Base-by-base conservation (phyloP, 768 basidiomycete species). In the Pleurotus sapidus region DNA sequence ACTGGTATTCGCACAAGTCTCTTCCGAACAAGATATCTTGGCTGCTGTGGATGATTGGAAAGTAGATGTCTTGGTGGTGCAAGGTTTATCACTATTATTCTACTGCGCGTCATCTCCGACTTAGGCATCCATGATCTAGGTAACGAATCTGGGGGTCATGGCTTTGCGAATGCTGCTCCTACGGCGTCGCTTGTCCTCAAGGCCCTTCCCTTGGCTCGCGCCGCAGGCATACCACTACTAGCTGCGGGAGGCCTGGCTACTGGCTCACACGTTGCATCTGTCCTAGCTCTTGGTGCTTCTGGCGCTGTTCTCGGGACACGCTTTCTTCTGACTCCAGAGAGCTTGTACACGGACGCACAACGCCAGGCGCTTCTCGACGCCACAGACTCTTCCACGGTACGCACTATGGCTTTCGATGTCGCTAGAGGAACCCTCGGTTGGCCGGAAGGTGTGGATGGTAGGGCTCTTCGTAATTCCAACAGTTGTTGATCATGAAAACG, bases 121-220 rank as follows among this genome's bases (percentile, higher is more conserved):
- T 42, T 55, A 46, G 17, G 53, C 46, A 57, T 30, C 48, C 57
- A 18, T 59, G 23, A 51, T 49, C 56, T 42, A 93, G 91, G 91
- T 3, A 82, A 77, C 56, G 92, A 94, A 70, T 82, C 89, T 39
- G 92, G 92, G 6, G 92, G 92, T 24, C 92, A 93, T 69, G 90
- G 89, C 5, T 70, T 77, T 47, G 61, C 70, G 18, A 65, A 76
- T 40, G 82, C 87, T 5, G 79, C 81, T 38, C 83, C 91, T 1
- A 75, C 89, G 54, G 69, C 84, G 55, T 81, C 79, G 12, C 73
- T 93, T 45, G 65, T 92, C 55, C 77, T 87, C 5, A 72, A 76
- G 55, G 74, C 90, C 61, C 70, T 84, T 43, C 68, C 76, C 38
- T 72, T 69, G 9, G 60, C 84, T 15, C 67, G 77, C 3, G 64